phyloP scores from a whole-genome alignment of 352 stramenopile species.

The Phytophthora quininea region DNA sequence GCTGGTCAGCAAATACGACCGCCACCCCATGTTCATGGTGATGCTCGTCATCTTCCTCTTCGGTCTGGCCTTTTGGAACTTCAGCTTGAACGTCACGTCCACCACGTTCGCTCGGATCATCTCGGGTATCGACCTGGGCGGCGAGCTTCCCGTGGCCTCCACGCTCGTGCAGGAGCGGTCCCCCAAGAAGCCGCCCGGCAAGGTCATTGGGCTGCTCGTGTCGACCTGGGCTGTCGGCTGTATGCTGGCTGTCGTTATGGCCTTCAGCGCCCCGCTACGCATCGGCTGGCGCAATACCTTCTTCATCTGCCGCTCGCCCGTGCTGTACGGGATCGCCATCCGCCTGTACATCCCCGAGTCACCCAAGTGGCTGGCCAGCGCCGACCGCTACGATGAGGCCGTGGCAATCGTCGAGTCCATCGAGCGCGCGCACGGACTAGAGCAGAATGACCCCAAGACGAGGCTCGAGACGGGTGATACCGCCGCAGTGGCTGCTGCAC shows the following conservation, averaged over 20 bases:
- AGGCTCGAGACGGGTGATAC: too few species aligned
- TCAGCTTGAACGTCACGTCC: too few species aligned
- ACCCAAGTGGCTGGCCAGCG: too few species aligned
- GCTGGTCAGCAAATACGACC: slow-evolving; percentile 67
- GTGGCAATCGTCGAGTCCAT: too few species aligned
- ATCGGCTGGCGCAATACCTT: slow-evolving; percentile 74
- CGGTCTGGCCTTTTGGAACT: too few species aligned
- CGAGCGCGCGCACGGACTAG: too few species aligned
- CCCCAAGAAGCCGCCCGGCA: slow-evolving; percentile 51
- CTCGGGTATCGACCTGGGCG: slow-evolving; percentile 61
- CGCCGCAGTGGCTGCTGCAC: neutral
- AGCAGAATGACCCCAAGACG: too few species aligned
- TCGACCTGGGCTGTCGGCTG: slow-evolving; percentile 66
- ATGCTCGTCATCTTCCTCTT: slow-evolving; percentile 5
- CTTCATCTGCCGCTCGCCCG: slow-evolving; percentile 52
- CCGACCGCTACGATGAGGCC: too few species aligned
- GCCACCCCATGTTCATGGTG: slow-evolving; percentile 69
- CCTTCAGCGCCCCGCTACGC: slow-evolving; percentile 46
- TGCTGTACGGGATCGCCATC: slow-evolving; percentile 58
- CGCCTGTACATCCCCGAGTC: slow-evolving; percentile 21
- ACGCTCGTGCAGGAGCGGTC: slow-evolving; percentile 71
- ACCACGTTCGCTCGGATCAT: slow-evolving; percentile 52
- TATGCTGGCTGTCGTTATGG: slow-evolving; percentile 63
- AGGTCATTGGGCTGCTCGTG: slow-evolving; percentile 72
- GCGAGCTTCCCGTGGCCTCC: slow-evolving; percentile 61